A percentile compares a stretch with the other conserved stretches of the same genome.
These are phyloP conservation scores for Lathyrus sativus DNA, from an alignment of 306 rosid genomes.

Conservation along the genomic window DNA sequence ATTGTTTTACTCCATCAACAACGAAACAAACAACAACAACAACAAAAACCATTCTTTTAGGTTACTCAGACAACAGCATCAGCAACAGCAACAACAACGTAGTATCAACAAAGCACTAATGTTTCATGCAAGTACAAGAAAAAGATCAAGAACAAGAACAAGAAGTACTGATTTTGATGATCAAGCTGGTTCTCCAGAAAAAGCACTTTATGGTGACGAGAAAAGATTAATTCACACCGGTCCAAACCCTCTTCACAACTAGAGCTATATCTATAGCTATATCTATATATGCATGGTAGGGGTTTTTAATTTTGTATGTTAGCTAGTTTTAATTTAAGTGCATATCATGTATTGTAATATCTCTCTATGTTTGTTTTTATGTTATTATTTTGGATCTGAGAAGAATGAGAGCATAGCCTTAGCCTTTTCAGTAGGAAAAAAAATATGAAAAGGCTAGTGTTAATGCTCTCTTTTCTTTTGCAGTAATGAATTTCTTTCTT, in stretches of 20 bases:
- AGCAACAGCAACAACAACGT: background rate
- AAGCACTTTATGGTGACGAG: conserved; percentile 51
- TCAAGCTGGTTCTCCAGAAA: conserved; percentile 35
- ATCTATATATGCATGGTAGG: conserved; percentile 29
- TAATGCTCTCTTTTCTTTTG: conserved; percentile 65
- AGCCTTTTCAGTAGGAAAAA: conserved; percentile 58
- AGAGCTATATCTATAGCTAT: background rate
- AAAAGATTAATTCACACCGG: conserved; percentile 82
- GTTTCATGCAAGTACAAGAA: conserved; percentile 50
- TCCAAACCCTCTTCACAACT: conserved; percentile 96
- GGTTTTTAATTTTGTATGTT: conserved; percentile 23
- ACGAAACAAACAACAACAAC: conserved; percentile 22
- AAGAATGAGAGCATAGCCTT: conserved; percentile 71
- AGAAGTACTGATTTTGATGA: background rate
- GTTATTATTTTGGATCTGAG: conserved; percentile 32
- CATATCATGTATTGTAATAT: conserved; percentile 33
- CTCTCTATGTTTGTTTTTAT: conserved; percentile 10
- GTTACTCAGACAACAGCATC: conserved; percentile 37
- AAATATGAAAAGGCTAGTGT: conserved; percentile 61
- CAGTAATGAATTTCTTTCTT: conserved; percentile 19
- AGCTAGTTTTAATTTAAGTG: conserved; percentile 29
- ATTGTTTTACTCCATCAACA: conserved; percentile 39
- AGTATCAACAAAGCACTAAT: conserved; percentile 11
- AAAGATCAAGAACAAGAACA: background rate
- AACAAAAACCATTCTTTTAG: conserved; percentile 6